These are phyloP conservation scores for Microcyclosporella mali DNA, from an alignment of 2,329 filamentous ascomycete genomes.

Conservation along the genomic window DNA sequence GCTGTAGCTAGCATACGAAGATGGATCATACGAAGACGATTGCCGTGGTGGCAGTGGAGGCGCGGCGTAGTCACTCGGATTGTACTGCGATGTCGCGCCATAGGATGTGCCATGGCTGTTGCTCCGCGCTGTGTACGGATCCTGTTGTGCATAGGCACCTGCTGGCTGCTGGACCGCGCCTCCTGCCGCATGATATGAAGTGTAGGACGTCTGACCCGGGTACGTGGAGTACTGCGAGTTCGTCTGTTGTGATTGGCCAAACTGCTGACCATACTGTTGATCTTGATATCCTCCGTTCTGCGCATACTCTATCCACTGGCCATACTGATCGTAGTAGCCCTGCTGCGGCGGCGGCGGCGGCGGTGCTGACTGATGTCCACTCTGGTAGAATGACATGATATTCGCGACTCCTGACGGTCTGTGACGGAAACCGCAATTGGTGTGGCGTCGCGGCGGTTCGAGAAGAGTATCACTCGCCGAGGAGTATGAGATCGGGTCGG, in stretches of 20 bases:
- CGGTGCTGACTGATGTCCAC: slow-evolving; percentile 44
- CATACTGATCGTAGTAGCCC: slow-evolving; percentile 21
- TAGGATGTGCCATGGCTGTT: slow-evolving; percentile 34
- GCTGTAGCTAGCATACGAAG: slow-evolving; percentile 36
- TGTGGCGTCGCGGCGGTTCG: not conserved
- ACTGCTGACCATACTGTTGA: slow-evolving; percentile 11
- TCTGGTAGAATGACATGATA: slow-evolving; percentile 52
- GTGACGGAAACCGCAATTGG: not conserved
- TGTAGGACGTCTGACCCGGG: slow-evolving; percentile 23
- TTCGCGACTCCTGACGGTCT: not conserved
- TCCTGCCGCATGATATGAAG: slow-evolving; percentile 20
- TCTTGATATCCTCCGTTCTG: slow-evolving; percentile 22
- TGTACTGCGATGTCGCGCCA: slow-evolving; percentile 53
- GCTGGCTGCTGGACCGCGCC: slow-evolving; percentile 26
- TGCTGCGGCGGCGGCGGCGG: slow-evolving; percentile 19
- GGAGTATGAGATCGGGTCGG: slow-evolving; percentile 6
- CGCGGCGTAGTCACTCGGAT: slow-evolving; percentile 57
- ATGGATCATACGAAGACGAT: slow-evolving; percentile 42
- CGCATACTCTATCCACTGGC: slow-evolving; percentile 19
- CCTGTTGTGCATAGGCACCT: slow-evolving; percentile 17
- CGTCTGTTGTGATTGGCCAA: slow-evolving; percentile 3
- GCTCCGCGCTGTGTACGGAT: slow-evolving; percentile 17
- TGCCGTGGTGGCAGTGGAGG: slow-evolving; percentile 32
- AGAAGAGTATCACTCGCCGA: not conserved
- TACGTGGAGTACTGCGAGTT: slow-evolving; percentile 17